A percentile compares a stretch with the other conserved stretches of the same genome.
These are phyloP conservation scores for Xylaria sp. DNA, from an alignment of 2,329 filamentous ascomycete species.

Conservation along the genomic window DNA sequence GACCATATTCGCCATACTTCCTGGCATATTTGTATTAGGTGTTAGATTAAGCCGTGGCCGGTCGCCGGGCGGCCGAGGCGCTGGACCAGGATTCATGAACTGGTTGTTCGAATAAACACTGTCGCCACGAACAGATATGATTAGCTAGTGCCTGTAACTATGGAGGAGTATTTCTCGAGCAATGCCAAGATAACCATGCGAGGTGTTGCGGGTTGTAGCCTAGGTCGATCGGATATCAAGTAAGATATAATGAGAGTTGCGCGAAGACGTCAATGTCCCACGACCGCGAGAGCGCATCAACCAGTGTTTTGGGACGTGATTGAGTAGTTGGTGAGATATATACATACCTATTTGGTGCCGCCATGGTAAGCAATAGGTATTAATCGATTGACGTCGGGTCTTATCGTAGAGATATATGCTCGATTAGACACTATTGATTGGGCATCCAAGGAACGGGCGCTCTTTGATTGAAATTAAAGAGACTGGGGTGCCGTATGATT, in stretches of 20 bases:
- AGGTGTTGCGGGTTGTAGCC: not conserved
- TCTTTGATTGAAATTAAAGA: constrained; percentile 40
- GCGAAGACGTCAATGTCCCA: constrained; percentile 14
- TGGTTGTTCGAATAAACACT: constrained; percentile 70
- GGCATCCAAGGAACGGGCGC: constrained; percentile 35
- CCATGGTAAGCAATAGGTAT: constrained; percentile 39
- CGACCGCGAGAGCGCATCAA: not conserved
- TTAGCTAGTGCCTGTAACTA: constrained; percentile 28
- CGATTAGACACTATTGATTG: constrained; percentile 22
- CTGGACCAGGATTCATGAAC: constrained; percentile 98
- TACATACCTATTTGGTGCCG: constrained; percentile 47
- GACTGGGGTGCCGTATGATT: constrained; percentile 35
- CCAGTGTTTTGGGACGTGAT: constrained; percentile 6
- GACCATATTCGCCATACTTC: constrained; percentile 82
- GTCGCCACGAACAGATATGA: constrained; percentile 7
- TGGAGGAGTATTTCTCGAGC: not conserved
- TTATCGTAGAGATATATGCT: constrained; percentile 15
- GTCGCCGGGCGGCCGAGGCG: constrained; percentile 87
- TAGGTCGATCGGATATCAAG: constrained; percentile 3
- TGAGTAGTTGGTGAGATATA: constrained; percentile 22
- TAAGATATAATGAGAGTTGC: constrained; percentile 5
- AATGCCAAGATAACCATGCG: not conserved
- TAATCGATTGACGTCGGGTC: constrained; percentile 14
- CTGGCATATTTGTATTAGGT: constrained; percentile 77
- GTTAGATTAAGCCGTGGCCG: constrained; percentile 84